A percentile compares a stretch with the other conserved stretches of the same genome.
Evolutionary conservation across 495 filamentous ascomycete species (phyloP).

Genomic region (Penicillium alfredii): DNA sequence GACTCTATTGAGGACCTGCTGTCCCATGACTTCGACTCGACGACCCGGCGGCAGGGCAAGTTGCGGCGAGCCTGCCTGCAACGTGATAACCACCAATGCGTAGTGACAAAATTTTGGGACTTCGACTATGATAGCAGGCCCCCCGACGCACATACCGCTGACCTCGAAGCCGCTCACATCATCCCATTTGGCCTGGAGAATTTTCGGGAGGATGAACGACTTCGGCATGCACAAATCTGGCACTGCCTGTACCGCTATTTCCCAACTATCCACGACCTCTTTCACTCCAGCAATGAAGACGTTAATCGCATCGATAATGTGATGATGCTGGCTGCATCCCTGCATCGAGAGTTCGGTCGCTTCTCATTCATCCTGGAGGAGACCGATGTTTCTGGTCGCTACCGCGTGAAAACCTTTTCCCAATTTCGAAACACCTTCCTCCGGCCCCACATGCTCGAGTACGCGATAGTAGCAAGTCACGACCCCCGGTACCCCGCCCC

Average conservation of each 20-base stretch:
- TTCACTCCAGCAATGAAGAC: too few relatives aligned
- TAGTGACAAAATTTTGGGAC: too few relatives aligned
- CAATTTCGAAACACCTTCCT: too few relatives aligned
- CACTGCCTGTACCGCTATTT: slow-evolving; percentile 2
- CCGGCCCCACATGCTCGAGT: background rate
- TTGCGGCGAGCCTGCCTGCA: too few relatives aligned
- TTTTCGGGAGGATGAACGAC: slow-evolving; percentile 4
- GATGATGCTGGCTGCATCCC: slow-evolving; percentile 1
- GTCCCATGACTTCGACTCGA: too few relatives aligned
- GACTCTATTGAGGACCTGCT: slow-evolving; percentile 15
- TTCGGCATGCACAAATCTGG: slow-evolving; percentile 2
- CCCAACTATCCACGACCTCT: background rate
- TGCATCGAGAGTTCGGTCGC: slow-evolving; percentile 3
- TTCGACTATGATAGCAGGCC: too few relatives aligned
- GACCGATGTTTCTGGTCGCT: background rate
- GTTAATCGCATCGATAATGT: slow-evolving; percentile 4
- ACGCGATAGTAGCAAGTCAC: background rate
- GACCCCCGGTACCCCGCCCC: slow-evolving; percentile 4
- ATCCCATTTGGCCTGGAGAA: slow-evolving; percentile 5
- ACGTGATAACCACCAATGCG: too few relatives aligned
- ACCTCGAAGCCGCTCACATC: slow-evolving; percentile 8
- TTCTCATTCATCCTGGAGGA: slow-evolving; percentile 3
- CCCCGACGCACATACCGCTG: background rate
- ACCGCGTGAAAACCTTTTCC: slow-evolving; percentile 2
- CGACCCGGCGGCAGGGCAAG: too few relatives aligned